Evolutionary conservation across 1,284 basidiomycete genomes (phyloP).

Genomic region (Malassezia obtusa): DNA sequence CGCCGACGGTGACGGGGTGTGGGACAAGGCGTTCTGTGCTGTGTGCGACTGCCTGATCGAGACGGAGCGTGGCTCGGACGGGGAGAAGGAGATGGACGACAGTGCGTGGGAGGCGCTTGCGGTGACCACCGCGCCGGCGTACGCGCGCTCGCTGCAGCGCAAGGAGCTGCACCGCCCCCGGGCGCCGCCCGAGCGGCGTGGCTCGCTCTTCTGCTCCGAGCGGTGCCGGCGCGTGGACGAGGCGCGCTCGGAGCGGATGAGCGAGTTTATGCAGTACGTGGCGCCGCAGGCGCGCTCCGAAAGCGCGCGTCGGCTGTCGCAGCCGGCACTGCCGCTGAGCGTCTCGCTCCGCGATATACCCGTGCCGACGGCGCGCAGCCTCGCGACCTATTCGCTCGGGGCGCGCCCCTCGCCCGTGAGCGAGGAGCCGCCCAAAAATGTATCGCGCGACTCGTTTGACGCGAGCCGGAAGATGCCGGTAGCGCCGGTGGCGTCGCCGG

Average conservation of each 20-base stretch:
- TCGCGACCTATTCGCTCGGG: too few species aligned
- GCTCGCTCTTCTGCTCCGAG: slow-evolving; percentile 13
- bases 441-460: too few species aligned
- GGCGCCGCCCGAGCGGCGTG: background rate
- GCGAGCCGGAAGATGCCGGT: background rate
- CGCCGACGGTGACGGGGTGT: slow-evolving; percentile 16
- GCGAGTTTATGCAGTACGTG: slow-evolving; percentile 16
- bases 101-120: slow-evolving; percentile 7
- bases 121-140: slow-evolving; percentile 4
- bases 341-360: background rate
- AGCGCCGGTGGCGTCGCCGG: background rate
- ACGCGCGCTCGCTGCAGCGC: background rate
- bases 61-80: background rate
- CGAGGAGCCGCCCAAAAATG: background rate
- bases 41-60: slow-evolving; percentile 18
- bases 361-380: too few species aligned
- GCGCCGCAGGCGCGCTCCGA: background rate
- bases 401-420: too few species aligned
- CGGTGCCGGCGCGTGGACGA: slow-evolving; percentile 7
- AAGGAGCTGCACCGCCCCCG: background rate
- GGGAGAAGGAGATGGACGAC: background rate
- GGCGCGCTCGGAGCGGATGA: background rate
- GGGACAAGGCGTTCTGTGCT: slow-evolving; percentile 15
- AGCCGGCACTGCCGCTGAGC: background rate
- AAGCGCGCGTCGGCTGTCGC: background rate